Evolutionary conservation across 257 asterid genomes (phyloP).

Genomic region (Eucommia ulmoides): DNA sequence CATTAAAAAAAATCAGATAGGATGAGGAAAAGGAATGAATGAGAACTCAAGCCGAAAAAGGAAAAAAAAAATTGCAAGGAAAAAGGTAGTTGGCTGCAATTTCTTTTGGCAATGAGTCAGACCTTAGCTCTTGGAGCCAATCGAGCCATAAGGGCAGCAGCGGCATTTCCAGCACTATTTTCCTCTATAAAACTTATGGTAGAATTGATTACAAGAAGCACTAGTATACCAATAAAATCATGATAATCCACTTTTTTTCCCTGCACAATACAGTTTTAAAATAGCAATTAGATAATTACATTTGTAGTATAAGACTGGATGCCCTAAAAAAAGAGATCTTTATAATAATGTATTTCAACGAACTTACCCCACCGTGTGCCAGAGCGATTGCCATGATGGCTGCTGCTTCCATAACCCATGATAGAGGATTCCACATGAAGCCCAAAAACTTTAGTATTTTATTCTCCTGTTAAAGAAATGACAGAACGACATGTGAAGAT

Average conservation of each 20-base stretch:
- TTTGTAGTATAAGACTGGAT: no score
- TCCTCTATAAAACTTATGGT: conserved; percentile 25
- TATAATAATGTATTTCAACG: no score
- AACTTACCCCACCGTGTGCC: conserved; percentile 17
- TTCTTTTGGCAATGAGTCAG: no score
- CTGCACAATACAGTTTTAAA: conserved; percentile 10
- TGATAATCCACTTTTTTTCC: conserved; percentile 13
- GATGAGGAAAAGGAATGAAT: no score
- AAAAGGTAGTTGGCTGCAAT: no score
- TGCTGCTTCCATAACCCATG: conserved; percentile 29
- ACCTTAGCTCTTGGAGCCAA: conserved; percentile 31
- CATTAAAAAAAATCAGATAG: no score
- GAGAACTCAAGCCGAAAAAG: no score
- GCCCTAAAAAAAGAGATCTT: no score
- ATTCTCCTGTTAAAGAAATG: conserved; percentile 11
- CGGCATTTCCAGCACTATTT: conserved; percentile 28
- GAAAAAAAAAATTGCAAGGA: no score
- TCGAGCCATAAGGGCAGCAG: conserved; percentile 31
- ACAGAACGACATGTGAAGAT: no score
- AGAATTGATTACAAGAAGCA: conserved; percentile 17
- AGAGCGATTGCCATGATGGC: conserved; percentile 21
- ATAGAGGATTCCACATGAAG: conserved; percentile 31
- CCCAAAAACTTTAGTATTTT: conserved; percentile 24
- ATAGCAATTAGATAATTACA: no score
- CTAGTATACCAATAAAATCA: conserved; percentile 19